phyloP scores from a whole-genome alignment of 768 basidiomycete species.

The Guyanaporus albipodus region DNA sequence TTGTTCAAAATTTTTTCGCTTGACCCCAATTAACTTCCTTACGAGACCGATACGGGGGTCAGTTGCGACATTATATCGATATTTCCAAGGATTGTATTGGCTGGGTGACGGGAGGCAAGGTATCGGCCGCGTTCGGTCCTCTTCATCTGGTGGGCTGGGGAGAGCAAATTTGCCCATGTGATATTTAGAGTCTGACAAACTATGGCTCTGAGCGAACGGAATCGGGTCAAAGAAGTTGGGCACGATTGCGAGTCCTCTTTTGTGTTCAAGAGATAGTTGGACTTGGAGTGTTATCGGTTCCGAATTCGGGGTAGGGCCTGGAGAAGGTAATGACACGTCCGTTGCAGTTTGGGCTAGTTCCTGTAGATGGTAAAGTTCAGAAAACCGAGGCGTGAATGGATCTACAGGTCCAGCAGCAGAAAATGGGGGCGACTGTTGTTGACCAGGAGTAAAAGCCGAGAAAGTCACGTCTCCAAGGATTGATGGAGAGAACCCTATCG shows the following conservation, averaged over 20 bases:
- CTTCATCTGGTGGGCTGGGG: constrained; percentile 58
- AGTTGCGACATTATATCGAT: constrained; percentile 55
- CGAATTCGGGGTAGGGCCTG: constrained; percentile 46
- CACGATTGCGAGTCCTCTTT: constrained; percentile 16
- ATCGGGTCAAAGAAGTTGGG: constrained; percentile 63
- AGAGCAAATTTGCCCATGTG: constrained; percentile 66
- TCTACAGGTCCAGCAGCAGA: constrained; percentile 22
- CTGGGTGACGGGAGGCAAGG: constrained; percentile 16
- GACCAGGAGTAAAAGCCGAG: constrained; percentile 24
- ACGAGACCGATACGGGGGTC: constrained; percentile 72
- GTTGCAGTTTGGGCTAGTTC: constrained; percentile 32
- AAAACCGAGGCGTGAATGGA: constrained; percentile 17
- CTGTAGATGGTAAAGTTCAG: constrained; percentile 22
- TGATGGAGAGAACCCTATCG: constrained; percentile 34
- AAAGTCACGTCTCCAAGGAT: constrained; percentile 29
- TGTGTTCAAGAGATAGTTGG: constrained; percentile 35
- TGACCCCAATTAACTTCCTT: constrained; percentile 63
- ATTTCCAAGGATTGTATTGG: constrained; percentile 41
- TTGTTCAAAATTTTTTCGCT: constrained; percentile 53
- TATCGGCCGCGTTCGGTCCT: constrained; percentile 33
- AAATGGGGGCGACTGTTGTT: constrained; percentile 30
- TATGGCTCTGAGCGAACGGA: constrained; percentile 63
- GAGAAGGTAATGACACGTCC: constrained; percentile 49
- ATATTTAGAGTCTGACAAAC: constrained; percentile 70
- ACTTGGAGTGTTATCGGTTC: constrained; percentile 54